Evolutionary conservation across 495 filamentous ascomycete genomes (phyloP), one percentile per base, ranked within the genome.

Genomic region (Lentithecium fluviatile): DNA sequence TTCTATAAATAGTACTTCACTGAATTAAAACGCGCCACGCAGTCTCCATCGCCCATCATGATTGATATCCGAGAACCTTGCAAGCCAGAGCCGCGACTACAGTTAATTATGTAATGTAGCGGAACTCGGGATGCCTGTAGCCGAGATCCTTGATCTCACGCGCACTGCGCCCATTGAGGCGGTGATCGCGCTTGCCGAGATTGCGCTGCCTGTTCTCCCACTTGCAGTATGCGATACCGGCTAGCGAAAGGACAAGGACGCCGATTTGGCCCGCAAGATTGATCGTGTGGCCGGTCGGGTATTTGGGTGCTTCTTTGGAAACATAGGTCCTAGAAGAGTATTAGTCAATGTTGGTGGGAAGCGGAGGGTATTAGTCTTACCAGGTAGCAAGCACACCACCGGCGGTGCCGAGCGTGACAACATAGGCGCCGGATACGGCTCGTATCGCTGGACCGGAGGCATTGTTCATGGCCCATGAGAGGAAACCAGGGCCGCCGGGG

Each of bases 401-500:
- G 36, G 78, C 75, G 6, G 80, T 83, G 1, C 81, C 82, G 1
- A 85, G 66, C 7, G 75, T 76, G 32, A 84, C 80, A 42, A 84
- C 76, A 58, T 77, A 84, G 7, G 71, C 80, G 17, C 75, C 74
- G 0, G 79, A 75, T 0, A 84, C 80, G 19, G 82, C 82, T 12
- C 82, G 77, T 21, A 84, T 70, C n/a, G 80, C 75, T 0, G 82
- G 79, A 1, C 82, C 81, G 5, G 79, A 75, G 1, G 82, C 75
- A 56, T 83, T 84, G 62, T 84, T 84, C 40, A 83, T 71, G 8
- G 72, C 79, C 82, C 82, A 85, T 10, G 74, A 74, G 17, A 85
- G 68, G 70, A 83, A 84, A 0, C 77, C 78, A 0, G 81, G 80
- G 0, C 81, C 81, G 26, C 67, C 67, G 12, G 67, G 67, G 45